phyloP scores from a whole-genome alignment of 176 grass and related monocot genomes.

The Luzula sylvatica region DNA sequence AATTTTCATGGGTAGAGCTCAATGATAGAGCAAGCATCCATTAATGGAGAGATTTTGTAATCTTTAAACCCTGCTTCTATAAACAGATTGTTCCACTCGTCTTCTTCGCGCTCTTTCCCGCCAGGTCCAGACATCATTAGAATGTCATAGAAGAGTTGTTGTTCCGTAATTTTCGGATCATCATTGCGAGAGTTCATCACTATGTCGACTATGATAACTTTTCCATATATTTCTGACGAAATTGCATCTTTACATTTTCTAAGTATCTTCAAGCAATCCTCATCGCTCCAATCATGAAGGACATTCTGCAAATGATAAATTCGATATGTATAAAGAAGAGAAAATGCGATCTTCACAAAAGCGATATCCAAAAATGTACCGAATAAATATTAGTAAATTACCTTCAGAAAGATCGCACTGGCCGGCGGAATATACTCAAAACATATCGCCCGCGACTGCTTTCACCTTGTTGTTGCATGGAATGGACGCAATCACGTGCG shows the following conservation, averaged over 20 bases:
- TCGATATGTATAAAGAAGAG: too few relatives aligned
- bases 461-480: too few relatives aligned
- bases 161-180: background rate
- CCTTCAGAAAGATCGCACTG: too few relatives aligned
- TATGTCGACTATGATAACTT: conserved; percentile 14
- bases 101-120: background rate
- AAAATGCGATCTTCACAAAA: too few relatives aligned
- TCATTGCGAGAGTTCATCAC: background rate
- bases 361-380: too few relatives aligned
- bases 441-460: too few relatives aligned
- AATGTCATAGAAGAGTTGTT: background rate
- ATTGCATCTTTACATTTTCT: conserved; percentile 18
- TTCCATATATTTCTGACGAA: background rate
- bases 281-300: conserved; percentile 24
- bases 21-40: conserved; percentile 4
- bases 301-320: conserved; percentile 2
- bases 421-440: too few relatives aligned
- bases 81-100: conserved; percentile 9
- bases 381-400: too few relatives aligned
- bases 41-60: background rate
- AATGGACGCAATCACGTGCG: too few relatives aligned
- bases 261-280: conserved; percentile 26
- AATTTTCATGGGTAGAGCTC: conserved; percentile 13
- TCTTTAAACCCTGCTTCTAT: background rate
- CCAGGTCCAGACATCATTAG: background rate